A percentile compares a stretch with the other conserved stretches of the same genome.
These are phyloP conservation scores for Pyronema omphalodes DNA, from an alignment of 495 filamentous ascomycete species.

Conservation along the genomic window DNA sequence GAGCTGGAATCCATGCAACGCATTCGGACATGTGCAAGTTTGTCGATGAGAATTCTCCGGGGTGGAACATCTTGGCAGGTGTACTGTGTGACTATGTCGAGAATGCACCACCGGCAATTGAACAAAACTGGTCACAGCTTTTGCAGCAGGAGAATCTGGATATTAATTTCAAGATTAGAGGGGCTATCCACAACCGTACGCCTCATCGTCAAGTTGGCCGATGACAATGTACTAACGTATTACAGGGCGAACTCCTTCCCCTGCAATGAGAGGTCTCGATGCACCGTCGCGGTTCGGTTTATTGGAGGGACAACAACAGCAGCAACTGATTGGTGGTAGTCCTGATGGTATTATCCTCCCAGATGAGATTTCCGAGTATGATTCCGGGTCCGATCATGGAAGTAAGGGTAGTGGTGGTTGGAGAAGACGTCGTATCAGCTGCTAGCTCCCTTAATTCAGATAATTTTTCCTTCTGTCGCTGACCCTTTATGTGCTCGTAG, in stretches of 20 bases:
- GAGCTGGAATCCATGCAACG: slow-evolving; percentile 63
- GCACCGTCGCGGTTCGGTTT: not conserved
- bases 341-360: slow-evolving; percentile 3
- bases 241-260: not conserved
- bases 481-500: not conserved
- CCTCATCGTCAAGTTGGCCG: not conserved
- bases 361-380: slow-evolving; percentile 2
- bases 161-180: not conserved
- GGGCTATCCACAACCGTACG: not conserved
- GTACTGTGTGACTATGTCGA: slow-evolving; percentile 50
- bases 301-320: not conserved
- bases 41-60: slow-evolving; percentile 48
- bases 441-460: not conserved
- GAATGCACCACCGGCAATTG: slow-evolving; percentile 39
- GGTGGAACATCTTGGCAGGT: slow-evolving; percentile 54
- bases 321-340: not conserved
- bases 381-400: not conserved
- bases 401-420: not conserved
- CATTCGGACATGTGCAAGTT: slow-evolving; percentile 86
- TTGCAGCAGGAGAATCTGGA: slow-evolving; percentile 7
- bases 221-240: not conserved
- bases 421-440: not conserved
- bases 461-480: not conserved
- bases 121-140: slow-evolving; percentile 46
- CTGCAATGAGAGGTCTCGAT: not conserved